Base-by-base conservation (phyloP, 371 early-diverging fungal genomes). In the Zancudomyces culisetae region DNA sequence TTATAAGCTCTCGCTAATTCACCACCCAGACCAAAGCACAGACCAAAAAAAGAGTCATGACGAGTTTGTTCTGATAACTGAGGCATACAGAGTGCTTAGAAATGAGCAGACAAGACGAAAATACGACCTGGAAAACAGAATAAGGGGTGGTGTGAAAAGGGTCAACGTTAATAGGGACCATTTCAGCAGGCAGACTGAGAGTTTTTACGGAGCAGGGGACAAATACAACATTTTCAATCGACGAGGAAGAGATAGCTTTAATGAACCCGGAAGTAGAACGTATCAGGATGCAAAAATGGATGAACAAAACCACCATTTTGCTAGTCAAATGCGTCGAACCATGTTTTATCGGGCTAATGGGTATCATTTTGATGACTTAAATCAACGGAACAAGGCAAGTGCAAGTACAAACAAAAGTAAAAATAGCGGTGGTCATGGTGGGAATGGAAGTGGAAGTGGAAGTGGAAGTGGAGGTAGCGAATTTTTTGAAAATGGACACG, bases 31-130 rank as follows among this genome's bases (percentile, higher is more conserved):
- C n/a, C 18, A 15, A 18, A 3, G 18, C 13, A 51, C 35, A 6
- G 23, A 23, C n/a, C 6, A 15, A 18, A 45, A 27, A 24, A 45
- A 45, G 28, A 35, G 15, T 18, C 40, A 51, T 51, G 51, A 12
- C 21, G 24, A 51, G 30, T 51, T 51, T 45, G 8, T 51, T 18
- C 4, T 21, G 30, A 51, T 51, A 23, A 42, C 28, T 42, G 51
- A 51, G 45, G 51, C 51, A 8, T 51, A 51, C n/a, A 42, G 18
- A 42, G 30, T 40, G 13, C 24, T 51, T 4, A 27, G 27, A 18
- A 51, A 51, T 51, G 51, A 51, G 27, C 21, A 40, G 3, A 18
- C 26, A n/a, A 2, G 51, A n/a, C 35, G 51, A n/a, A 35, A 42
- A 35, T 51, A 51, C n/a, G 51, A 51, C n/a, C 40, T 40, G n/a